Evolutionary conservation across 1,284 basidiomycete species (phyloP).

Genomic region (Marasmius tenuissimus): DNA sequence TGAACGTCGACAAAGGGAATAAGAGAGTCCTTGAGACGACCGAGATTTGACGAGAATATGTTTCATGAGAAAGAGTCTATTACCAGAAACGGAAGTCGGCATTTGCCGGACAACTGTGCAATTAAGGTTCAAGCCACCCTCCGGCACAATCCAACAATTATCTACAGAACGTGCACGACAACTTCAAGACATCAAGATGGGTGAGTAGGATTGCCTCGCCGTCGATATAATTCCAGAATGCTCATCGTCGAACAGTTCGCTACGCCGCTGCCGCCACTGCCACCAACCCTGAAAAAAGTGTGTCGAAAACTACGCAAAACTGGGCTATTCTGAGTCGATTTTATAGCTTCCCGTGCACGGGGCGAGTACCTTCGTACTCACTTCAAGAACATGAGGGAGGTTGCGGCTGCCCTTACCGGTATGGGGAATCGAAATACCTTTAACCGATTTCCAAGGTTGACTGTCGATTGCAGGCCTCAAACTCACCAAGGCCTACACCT

Average conservation of each 20-base stretch:
- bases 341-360: constrained; percentile 83
- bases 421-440: constrained; percentile 21
- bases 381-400: constrained; percentile 99
- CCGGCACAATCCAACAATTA: neutral
- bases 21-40: too few relatives aligned
- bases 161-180: constrained; percentile 6
- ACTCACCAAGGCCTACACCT: constrained; percentile 93
- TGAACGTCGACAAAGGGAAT: too few relatives aligned
- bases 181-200: constrained; percentile 69
- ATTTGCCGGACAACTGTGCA: neutral
- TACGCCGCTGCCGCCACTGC: constrained; percentile 87
- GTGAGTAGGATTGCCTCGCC: constrained; percentile 41
- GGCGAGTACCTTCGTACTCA: constrained; percentile 98
- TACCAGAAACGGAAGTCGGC: neutral
- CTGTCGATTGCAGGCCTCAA: constrained; percentile 70
- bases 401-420: constrained; percentile 87
- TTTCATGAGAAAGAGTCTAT: neutral
- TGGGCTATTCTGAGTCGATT: constrained; percentile 21
- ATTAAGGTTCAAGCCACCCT: neutral
- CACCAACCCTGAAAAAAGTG: constrained; percentile 92
- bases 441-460: neutral
- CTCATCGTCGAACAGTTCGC: constrained; percentile 60
- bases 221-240: constrained; percentile 8
- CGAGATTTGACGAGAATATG: too few relatives aligned
- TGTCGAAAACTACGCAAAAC: constrained; percentile 28